A percentile compares a stretch with the other conserved stretches of the same genome.
Evolutionary conservation across 2,329 filamentous ascomycete species (phyloP).

Genomic region (Mariannaea elegans): DNA sequence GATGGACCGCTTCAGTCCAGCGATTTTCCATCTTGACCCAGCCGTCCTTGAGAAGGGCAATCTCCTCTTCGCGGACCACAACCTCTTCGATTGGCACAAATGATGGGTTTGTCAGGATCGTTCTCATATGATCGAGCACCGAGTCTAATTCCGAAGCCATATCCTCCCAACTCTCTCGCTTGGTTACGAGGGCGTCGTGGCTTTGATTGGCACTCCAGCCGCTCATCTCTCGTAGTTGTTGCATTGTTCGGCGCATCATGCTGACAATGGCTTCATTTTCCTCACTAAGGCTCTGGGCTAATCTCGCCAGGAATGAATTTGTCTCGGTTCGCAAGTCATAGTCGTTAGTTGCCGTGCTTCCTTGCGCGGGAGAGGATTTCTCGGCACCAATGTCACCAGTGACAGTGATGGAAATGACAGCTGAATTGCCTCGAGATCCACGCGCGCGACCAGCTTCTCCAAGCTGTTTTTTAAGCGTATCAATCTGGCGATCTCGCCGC

Average conservation of each 20-base stretch:
- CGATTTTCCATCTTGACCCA: slow-evolving; percentile 94
- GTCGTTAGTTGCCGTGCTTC: slow-evolving; percentile 49
- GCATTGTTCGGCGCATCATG: slow-evolving; percentile 75
- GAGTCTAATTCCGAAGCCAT: slow-evolving; percentile 78
- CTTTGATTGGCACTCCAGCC: slow-evolving; percentile 56
- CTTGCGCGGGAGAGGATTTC: slow-evolving; percentile 46
- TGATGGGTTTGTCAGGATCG: slow-evolving; percentile 90
- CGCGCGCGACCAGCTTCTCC: slow-evolving; percentile 72
- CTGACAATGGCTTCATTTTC: slow-evolving; percentile 87
- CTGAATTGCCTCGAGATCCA: slow-evolving; percentile 63
- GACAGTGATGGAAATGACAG: slow-evolving; percentile 65
- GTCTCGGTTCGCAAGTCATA: slow-evolving; percentile 86
- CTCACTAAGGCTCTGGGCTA: slow-evolving; percentile 85
- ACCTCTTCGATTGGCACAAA: slow-evolving; percentile 97
- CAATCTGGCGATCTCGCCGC: slow-evolving; percentile 88
- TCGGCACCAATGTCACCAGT: slow-evolving; percentile 63
- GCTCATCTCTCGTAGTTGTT: slow-evolving; percentile 75
- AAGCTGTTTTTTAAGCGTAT: slow-evolving; percentile 87
- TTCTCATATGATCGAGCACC: slow-evolving; percentile 82
- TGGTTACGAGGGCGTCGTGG: slow-evolving; percentile 43
- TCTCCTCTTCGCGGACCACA: slow-evolving; percentile 90
- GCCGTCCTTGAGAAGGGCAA: slow-evolving; percentile 80
- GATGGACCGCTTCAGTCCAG: slow-evolving; percentile 87
- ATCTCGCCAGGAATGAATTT: slow-evolving; percentile 86
- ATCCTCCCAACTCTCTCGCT: slow-evolving; percentile 63